Evolutionary conservation across 192 early-diverging fungal genomes (phyloP).

Genomic region (Linnemannia elongata): DNA sequence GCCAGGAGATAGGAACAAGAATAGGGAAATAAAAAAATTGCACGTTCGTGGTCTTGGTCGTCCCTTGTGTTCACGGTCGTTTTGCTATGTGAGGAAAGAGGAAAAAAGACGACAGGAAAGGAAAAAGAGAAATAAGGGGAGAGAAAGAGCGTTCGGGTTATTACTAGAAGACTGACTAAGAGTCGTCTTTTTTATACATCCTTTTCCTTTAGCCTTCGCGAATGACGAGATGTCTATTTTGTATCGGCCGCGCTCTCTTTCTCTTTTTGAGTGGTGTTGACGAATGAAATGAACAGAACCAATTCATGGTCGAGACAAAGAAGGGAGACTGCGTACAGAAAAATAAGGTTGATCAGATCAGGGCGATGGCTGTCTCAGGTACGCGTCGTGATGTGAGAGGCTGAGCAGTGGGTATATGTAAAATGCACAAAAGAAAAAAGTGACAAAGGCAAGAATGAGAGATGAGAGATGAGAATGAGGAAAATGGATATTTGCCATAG

Average conservation of each 20-base stretch:
- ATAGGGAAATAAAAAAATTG: neutral
- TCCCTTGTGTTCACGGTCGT: neutral
- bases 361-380: neutral
- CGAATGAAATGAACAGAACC: neutral
- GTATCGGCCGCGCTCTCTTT: too few relatives aligned
- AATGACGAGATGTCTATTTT: neutral
- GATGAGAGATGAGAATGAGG: neutral
- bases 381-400: conserved; percentile 4
- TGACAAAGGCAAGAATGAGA: neutral
- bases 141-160: conserved; percentile 3
- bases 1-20: neutral
- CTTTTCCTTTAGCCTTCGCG: neutral
- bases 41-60: neutral
- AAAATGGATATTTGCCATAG: neutral
- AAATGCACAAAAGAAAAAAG: neutral
- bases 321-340: neutral
- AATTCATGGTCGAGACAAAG: neutral
- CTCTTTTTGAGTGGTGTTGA: neutral
- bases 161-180: neutral
- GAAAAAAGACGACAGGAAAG: neutral
- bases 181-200: neutral
- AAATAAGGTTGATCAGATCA: neutral
- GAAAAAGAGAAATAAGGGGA: neutral
- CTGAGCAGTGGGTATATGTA: neutral
- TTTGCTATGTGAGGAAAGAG: neutral